These are phyloP conservation scores for Exidia glandulosa DNA, from an alignment of 768 basidiomycete genomes.

Conservation along the genomic window DNA sequence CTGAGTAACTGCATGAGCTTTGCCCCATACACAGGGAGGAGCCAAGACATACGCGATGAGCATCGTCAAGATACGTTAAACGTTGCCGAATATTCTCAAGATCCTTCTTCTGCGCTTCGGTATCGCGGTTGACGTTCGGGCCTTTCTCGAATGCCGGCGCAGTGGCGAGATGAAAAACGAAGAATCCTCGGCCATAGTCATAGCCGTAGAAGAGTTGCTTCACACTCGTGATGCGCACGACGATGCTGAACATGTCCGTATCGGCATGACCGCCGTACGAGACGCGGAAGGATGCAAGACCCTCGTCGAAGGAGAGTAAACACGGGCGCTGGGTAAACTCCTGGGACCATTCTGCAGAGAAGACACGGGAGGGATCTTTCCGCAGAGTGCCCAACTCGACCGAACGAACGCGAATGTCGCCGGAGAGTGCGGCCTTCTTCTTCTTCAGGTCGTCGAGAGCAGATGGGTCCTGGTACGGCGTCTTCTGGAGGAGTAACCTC, in stretches of 20 bases:
- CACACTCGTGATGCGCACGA: slow-evolving; percentile 47
- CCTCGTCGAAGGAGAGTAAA: neutral
- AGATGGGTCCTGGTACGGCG: neutral
- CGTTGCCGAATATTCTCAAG: neutral
- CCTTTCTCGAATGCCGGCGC: slow-evolving; percentile 57
- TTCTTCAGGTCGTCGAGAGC: neutral
- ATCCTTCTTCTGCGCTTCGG: neutral
- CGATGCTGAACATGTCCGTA: slow-evolving; percentile 25
- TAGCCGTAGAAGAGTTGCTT: slow-evolving; percentile 49
- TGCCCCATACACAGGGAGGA: neutral
- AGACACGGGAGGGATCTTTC: neutral
- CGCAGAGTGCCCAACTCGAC: neutral
- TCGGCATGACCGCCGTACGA: neutral
- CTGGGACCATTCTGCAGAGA: neutral
- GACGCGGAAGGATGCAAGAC: neutral
- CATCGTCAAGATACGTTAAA: slow-evolving; percentile 24
- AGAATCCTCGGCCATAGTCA: slow-evolving; percentile 47
- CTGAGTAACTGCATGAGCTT: neutral
- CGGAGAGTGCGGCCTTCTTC: neutral
- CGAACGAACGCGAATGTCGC: neutral
- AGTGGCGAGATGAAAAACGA: slow-evolving; percentile 47
- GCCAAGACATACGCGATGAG: slow-evolving; percentile 34
- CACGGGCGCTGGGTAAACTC: neutral
- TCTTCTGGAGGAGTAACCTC: neutral
- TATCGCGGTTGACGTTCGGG: slow-evolving; percentile 40